Percentiles rank a stretch among this genome's conserved stretches.
Evolutionary conservation across 805 yeast genomes (phyloP).

Genomic region (Cyberlindnera bimundalis): DNA sequence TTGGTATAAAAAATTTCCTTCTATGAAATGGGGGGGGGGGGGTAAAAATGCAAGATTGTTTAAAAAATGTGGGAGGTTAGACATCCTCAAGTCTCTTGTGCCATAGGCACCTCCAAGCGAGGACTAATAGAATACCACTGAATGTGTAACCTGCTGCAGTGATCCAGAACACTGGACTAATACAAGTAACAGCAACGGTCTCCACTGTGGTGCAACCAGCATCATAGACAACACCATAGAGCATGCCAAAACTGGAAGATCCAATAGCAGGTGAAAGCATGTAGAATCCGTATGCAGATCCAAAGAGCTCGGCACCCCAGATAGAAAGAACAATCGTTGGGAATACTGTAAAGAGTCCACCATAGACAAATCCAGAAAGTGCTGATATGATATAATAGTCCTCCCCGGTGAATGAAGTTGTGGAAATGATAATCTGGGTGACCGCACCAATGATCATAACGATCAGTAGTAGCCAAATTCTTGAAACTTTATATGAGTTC

Average conservation of each 20-base stretch:
- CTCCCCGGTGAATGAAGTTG: conserved; percentile 18
- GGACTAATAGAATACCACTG: conserved; percentile 12
- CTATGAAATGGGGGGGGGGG: no score
- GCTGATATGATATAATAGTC: conserved; percentile 36
- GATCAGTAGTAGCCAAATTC: conserved; percentile 31
- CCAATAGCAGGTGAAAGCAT: conserved; percentile 89
- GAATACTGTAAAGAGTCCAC: conserved; percentile 79
- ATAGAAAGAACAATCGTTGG: conserved; percentile 81
- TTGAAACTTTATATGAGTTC: conserved; percentile 22
- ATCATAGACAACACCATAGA: conserved; percentile 67
- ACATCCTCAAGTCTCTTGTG: conserved; percentile 2
- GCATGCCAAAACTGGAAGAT: conserved; percentile 59
- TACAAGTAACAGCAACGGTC: conserved; percentile 7
- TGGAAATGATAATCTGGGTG: conserved; percentile 33
- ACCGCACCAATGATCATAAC: conserved; percentile 34
- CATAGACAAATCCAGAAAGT: conserved; percentile 69
- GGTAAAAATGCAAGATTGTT: not conserved
- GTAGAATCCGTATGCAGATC: conserved; percentile 90
- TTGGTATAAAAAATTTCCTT: no score
- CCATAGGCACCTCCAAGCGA: conserved; percentile 26
- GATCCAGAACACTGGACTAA: conserved; percentile 21
- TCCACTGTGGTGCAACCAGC: conserved; percentile 21
- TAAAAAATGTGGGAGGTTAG: not conserved
- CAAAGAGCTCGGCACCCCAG: conserved; percentile 87
- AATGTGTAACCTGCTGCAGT: conserved; percentile 13